A percentile compares a stretch with the other conserved stretches of the same genome.
Evolutionary conservation across 768 basidiomycete genomes (phyloP).

Genomic region (Leccinellum rugosiceps): DNA sequence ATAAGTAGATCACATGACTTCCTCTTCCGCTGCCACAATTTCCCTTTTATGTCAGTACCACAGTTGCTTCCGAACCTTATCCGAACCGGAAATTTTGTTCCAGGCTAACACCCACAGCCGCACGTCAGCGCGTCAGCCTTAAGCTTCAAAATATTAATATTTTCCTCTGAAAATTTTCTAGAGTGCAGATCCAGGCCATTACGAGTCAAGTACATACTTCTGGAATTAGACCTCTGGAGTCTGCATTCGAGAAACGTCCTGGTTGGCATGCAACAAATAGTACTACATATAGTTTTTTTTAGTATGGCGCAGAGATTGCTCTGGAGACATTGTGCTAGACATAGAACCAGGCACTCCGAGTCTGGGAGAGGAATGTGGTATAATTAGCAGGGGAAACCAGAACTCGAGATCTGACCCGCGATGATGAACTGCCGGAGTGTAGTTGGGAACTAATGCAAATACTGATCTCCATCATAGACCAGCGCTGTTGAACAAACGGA

Average conservation of each 20-base stretch:
- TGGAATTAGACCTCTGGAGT: background rate
- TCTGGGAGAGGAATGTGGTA: background rate
- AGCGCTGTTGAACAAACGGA: background rate
- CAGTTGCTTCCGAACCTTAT: slow-evolving; percentile 20
- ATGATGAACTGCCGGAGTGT: background rate
- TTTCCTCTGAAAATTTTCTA: slow-evolving; percentile 7
- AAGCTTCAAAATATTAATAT: background rate
- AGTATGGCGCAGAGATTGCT: background rate
- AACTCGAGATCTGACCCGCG: background rate
- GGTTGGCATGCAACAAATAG: background rate
- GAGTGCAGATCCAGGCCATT: background rate
- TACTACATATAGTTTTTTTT: too few species aligned
- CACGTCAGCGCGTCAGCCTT: slow-evolving; percentile 11
- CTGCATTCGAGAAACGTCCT: background rate
- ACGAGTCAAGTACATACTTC: too few species aligned
- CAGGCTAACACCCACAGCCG: slow-evolving; percentile 18
- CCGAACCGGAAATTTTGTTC: slow-evolving; percentile 16
- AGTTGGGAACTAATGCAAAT: too few species aligned
- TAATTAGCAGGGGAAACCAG: background rate
- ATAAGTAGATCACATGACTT: slow-evolving; percentile 12
- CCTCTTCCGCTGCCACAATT: slow-evolving; percentile 5
- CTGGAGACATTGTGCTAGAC: slow-evolving; percentile 6
- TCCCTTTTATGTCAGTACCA: slow-evolving; percentile 8
- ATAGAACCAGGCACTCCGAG: background rate
- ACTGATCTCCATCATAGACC: too few species aligned